Conservation (phyloP, 2,329 filamentous ascomycete species). For the Cladosporium halotolerans region DNA sequence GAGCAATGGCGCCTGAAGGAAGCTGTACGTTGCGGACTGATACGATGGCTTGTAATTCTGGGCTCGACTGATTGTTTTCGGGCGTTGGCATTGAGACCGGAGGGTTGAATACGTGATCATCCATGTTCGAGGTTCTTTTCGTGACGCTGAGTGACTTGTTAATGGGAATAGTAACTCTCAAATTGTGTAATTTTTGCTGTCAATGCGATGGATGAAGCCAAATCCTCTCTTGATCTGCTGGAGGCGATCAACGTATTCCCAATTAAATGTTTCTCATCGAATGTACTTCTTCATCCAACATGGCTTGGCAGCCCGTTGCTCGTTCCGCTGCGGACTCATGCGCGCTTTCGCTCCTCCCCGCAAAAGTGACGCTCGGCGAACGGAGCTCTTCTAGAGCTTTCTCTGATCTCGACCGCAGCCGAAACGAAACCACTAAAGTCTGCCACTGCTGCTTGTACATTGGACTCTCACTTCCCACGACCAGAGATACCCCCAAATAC, state of each 20-base stretch:
- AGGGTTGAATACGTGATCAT: conserved; percentile 8
- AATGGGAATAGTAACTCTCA: no score
- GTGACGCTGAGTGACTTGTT: no score
- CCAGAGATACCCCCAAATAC: conserved; percentile 6
- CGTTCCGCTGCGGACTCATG: no score
- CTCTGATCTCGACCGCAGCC: conserved; percentile 9
- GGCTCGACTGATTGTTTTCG: background rate
- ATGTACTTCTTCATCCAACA: no score
- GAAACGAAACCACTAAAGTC: conserved; percentile 2
- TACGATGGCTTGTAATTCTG: background rate
- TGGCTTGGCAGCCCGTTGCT: no score
- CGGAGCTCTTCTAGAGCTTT: conserved; percentile 11
- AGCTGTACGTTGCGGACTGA: conserved; percentile 48
- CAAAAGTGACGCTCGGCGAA: conserved; percentile 2
- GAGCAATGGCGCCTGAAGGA: conserved; percentile 47
- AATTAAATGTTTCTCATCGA: no score
- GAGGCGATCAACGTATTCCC: no score
- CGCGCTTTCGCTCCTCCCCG: background rate
- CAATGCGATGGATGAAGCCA: no score
- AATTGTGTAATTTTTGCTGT: no score
- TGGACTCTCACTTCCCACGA: conserved; percentile 2
- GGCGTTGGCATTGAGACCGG: conserved; percentile 1
- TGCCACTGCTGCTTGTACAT: background rate
- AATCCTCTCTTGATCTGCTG: no score
- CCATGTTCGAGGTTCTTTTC: background rate